Base-by-base conservation (phyloP, 768 basidiomycete genomes). In the Coprinopsis cinerea region DNA sequence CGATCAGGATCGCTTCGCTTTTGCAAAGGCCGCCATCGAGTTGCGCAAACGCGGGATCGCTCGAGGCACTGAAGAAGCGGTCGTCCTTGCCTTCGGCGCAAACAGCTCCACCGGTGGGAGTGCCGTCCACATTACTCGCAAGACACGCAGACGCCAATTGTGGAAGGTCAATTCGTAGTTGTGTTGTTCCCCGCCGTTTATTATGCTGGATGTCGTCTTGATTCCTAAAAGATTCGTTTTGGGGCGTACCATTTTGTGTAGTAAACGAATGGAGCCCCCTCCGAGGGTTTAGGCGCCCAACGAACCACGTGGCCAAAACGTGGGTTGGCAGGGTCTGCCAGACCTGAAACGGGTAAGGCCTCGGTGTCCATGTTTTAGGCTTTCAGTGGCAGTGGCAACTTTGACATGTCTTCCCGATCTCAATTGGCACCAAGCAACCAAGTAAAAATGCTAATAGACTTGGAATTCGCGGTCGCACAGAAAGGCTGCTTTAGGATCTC, bases 1-100 rank as follows among this genome's bases (percentile, higher is more conserved):
- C 51, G 88, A 89, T 67, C 91, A 93, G 63, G 79, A 82, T 53
- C 82, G 92, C 40, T 96, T 93, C 71, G 86, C 85, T 60, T 94
- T 94, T 67, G 90, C 91, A 2, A 94, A 93, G 66, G 89, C 90
- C 55, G 88, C 84, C 11, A 85, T 94, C 59, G 86, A 89, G 59
- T 59, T 84, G 59, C 77, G 92, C 57, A 94, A 90, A 67, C 81
- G 80, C 61, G 82, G 82, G n/a, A 76, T 82, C 61, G 77, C 81
- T 40, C 80, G 83, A 54, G 83, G 81, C 47, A 70, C 76, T 53
- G 82, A 80, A 52, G 88, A 89, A 65, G 89, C 88, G n/a, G 91
- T 94, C 36, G 91, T 95, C 46, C 74, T 94, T 57, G 90, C 89
- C 30, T 92, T 93, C 68, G 88, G 88, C 51, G 85, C 82, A 53